phyloP scores from a whole-genome alignment of 75 land plant genomes.

The Picea sitchensis region DNA sequence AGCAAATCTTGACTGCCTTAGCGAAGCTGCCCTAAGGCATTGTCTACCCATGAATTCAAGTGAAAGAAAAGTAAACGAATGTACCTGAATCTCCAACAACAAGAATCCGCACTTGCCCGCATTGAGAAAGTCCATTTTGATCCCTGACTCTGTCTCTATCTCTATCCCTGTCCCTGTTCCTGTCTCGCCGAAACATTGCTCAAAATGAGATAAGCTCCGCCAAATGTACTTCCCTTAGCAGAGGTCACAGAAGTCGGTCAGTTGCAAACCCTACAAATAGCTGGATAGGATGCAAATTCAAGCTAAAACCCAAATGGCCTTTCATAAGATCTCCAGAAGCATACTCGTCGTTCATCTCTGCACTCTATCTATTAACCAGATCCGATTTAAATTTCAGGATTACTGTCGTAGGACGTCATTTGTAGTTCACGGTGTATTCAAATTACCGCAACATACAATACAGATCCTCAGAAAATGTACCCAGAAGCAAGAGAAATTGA shows the following conservation, averaged over 20 bases:
- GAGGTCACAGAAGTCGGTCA: not conserved
- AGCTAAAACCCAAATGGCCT: not conserved
- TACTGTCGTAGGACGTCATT: not conserved
- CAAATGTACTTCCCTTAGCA: not conserved
- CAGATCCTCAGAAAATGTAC: not conserved
- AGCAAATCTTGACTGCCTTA: too few relatives aligned
- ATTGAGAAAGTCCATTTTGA: conserved; percentile 36
- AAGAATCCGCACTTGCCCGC: conserved; percentile 78
- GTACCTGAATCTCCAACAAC: conserved; percentile 86
- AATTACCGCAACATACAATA: not conserved
- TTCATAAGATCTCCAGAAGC: not conserved
- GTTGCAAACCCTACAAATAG: not conserved
- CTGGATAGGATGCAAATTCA: not conserved
- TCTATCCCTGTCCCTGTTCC: conserved; percentile 42
- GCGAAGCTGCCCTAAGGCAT: too few relatives aligned
- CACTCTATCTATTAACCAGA: not conserved
- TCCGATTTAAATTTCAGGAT: not conserved
- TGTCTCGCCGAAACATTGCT: conserved; percentile 59
- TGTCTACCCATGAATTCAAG: too few relatives aligned
- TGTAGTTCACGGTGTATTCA: not conserved
- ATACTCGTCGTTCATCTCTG: not conserved
- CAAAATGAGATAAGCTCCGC: not conserved
- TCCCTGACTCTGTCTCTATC: conserved; percentile 32
- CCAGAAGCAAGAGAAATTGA: too few relatives aligned
- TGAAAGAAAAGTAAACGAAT: not conserved